phyloP scores from a whole-genome alignment of 805 yeast species.

The Schwanniomyces sp. region DNA sequence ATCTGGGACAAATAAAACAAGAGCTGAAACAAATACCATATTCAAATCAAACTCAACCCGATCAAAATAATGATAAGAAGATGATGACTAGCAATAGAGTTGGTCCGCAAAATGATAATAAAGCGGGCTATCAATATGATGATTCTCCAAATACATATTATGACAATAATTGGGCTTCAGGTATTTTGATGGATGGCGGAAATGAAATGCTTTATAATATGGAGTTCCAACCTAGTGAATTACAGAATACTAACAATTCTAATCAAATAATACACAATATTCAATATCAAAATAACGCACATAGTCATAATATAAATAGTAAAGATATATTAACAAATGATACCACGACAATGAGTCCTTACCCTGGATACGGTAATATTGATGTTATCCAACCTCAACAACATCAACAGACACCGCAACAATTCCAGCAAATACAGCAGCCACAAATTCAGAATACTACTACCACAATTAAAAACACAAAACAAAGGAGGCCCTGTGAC shows the following conservation, averaged over 20 bases:
- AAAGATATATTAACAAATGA: neutral
- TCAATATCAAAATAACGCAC: slow-evolving; percentile 30
- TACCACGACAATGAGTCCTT: neutral
- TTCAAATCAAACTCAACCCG: neutral
- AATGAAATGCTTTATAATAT: slow-evolving; percentile 31
- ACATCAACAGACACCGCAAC: neutral
- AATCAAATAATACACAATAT: slow-evolving; percentile 28
- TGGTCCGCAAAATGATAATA: neutral
- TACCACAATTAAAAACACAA: slow-evolving; percentile 14
- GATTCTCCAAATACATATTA: slow-evolving; percentile 9
- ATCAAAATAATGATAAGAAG: neutral
- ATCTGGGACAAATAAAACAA: neutral
- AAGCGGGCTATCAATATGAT: neutral
- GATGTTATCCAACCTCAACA: neutral
- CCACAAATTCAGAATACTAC: neutral
- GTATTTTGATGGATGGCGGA: slow-evolving; percentile 30
- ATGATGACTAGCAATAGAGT: neutral
- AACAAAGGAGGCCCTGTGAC: slow-evolving; percentile 71
- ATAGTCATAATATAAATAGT: slow-evolving; percentile 6
- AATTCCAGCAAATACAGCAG: neutral
- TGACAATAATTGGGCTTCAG: slow-evolving; percentile 35
- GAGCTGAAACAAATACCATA: neutral
- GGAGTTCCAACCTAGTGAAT: slow-evolving; percentile 20
- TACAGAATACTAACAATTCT: slow-evolving; percentile 2
- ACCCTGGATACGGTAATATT: neutral